Evolutionary conservation across 352 stramenopile species (phyloP).

Genomic region (Vaucheria bursata): DNA sequence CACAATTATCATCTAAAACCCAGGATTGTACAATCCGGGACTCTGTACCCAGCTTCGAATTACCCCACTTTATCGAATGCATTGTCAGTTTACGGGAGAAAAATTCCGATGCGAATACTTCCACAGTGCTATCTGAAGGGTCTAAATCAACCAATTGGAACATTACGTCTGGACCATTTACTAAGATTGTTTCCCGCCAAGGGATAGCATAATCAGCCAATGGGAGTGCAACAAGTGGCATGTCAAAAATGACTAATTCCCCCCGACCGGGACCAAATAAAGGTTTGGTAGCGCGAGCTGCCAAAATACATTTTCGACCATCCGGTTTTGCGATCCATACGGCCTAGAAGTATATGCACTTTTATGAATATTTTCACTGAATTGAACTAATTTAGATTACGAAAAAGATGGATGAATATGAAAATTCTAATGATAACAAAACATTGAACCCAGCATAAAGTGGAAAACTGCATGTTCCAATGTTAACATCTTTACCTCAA

Average conservation of each 20-base stretch:
- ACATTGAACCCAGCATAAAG: no score
- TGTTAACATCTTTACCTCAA: no score
- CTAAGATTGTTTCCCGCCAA: conserved; percentile 54
- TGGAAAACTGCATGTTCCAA: no score
- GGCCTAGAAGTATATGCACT: conserved; percentile 1
- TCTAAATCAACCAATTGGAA: conserved; percentile 64
- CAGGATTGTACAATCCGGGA: conserved; percentile 37
- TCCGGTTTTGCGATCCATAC: conserved; percentile 61
- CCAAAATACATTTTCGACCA: conserved; percentile 59
- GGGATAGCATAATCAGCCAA: conserved; percentile 29
- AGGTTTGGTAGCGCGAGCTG: conserved; percentile 57
- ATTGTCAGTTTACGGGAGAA: conserved; percentile 59
- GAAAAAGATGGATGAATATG: no score
- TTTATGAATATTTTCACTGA: no score
- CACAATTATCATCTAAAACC: conserved; percentile 60
- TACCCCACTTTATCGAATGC: conserved; percentile 53
- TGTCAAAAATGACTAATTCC: conserved; percentile 63
- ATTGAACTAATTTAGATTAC: no score
- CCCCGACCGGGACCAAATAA: conserved; percentile 52
- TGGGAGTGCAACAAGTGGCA: conserved; percentile 48
- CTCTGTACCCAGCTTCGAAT: conserved; percentile 3
- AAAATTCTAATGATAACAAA: no score
- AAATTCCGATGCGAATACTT: conserved; percentile 66
- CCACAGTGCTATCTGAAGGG: conserved; percentile 57
- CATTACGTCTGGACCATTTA: conserved; percentile 66